These are phyloP conservation scores for Pythium folliculosum DNA, from an alignment of 352 stramenopile species.

Conservation along the genomic window DNA sequence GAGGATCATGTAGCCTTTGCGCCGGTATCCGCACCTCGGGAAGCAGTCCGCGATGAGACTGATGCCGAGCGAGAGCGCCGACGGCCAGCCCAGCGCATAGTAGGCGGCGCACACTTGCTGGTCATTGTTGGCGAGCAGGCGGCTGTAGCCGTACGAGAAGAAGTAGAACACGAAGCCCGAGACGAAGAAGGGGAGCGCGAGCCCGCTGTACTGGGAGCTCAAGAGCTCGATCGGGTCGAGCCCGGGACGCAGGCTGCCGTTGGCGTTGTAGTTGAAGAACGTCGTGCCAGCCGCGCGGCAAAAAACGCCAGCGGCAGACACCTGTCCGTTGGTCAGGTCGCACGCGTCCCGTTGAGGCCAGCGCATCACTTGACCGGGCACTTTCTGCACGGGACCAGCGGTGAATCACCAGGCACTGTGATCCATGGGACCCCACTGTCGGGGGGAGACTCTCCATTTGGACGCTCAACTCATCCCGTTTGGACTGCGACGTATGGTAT, in stretches of 20 bases:
- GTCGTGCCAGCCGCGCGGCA: neutral
- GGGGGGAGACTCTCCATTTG: neutral
- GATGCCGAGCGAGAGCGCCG: slow-evolving; percentile 34
- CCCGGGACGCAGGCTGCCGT: slow-evolving; percentile 25
- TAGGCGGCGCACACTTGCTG: slow-evolving; percentile 11
- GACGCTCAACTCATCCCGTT: neutral
- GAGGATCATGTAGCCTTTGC: slow-evolving; percentile 35
- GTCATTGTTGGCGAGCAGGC: slow-evolving; percentile 21
- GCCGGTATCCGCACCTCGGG: slow-evolving; percentile 33
- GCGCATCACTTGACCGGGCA: neutral
- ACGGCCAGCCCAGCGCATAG: slow-evolving; percentile 41
- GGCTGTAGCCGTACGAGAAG: slow-evolving; percentile 21
- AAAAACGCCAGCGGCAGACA: neutral
- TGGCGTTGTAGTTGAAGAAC: slow-evolving; percentile 37
- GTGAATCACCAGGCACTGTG: neutral
- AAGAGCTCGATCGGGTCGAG: slow-evolving; percentile 16
- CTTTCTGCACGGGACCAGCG: neutral
- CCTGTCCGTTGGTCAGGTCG: neutral
- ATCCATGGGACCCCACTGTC: neutral
- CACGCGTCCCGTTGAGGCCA: neutral
- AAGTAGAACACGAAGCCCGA: slow-evolving; percentile 24
- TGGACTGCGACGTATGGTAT: too few species aligned
- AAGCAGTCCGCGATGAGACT: slow-evolving; percentile 38
- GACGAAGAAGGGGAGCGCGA: slow-evolving; percentile 19
- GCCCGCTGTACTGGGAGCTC: slow-evolving; percentile 12